Percentiles rank a stretch among this genome's conserved stretches.
phyloP scores from a whole-genome alignment of 371 early-diverging fungal genomes.

The Mucor indicus region DNA sequence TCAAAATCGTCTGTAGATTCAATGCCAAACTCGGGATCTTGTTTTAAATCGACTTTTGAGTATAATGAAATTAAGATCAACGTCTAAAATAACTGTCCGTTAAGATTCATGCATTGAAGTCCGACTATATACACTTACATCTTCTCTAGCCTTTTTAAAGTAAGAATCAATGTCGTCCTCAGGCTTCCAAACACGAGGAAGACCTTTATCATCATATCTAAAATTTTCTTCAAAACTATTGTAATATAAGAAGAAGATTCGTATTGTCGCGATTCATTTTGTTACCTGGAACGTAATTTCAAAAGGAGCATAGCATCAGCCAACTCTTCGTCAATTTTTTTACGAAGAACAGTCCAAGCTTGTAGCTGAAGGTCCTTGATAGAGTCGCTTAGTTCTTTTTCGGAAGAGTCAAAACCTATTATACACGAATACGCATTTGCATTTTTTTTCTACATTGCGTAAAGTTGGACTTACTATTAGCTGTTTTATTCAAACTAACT shows the following conservation, averaged over 20 bases:
- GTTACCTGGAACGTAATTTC: conserved; percentile 53
- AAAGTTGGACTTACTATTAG: conserved; percentile 13
- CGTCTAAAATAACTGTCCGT: conserved; percentile 43
- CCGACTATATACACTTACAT: too few relatives aligned
- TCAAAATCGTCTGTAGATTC: conserved; percentile 60
- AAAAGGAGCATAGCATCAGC: conserved; percentile 76
- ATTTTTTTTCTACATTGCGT: not conserved
- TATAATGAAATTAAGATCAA: conserved; percentile 64
- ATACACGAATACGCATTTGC: not conserved
- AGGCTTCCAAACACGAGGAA: conserved; percentile 94
- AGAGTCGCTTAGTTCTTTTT: conserved; percentile 49
- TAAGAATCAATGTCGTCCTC: conserved; percentile 90
- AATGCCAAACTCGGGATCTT: conserved; percentile 36
- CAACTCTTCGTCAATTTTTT: conserved; percentile 77
- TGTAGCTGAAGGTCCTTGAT: conserved; percentile 53
- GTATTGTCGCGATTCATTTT: not conserved
- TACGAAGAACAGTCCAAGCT: conserved; percentile 73
- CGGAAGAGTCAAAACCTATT: conserved; percentile 59
- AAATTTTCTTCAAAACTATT: conserved; percentile 84
- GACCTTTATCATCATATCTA: conserved; percentile 87
- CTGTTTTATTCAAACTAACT: conserved; percentile 8
- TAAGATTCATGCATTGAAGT: too few relatives aligned
- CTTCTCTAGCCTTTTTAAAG: conserved; percentile 73
- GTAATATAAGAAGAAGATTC: not conserved
- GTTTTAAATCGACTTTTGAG: conserved; percentile 51